phyloP scores from a whole-genome alignment of 75 land plant genomes.

The Pinus tabuliformis region DNA sequence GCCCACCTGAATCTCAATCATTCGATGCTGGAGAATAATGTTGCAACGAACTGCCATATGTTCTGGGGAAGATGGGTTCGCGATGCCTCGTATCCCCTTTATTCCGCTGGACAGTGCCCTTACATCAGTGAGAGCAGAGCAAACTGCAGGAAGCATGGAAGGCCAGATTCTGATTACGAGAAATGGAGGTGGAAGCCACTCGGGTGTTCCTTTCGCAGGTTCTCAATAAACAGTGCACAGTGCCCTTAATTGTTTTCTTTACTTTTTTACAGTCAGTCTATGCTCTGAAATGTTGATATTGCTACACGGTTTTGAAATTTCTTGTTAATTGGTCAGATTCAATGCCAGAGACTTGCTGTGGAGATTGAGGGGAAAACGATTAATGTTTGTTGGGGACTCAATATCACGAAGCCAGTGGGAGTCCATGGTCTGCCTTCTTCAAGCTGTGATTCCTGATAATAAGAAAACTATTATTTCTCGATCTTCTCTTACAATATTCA shows the following conservation, averaged over 20 bases:
- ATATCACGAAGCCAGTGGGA: slow-evolving; percentile 61
- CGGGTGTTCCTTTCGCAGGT: slow-evolving; percentile 20
- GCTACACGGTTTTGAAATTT: too few relatives aligned
- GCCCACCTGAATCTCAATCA: slow-evolving; percentile 4
- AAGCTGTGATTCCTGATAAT: slow-evolving; percentile 27
- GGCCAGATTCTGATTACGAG: slow-evolving; percentile 23
- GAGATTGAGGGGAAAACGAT: slow-evolving; percentile 39
- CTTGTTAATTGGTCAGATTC: slow-evolving; percentile 26
- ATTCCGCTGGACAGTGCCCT: slow-evolving; percentile 45
- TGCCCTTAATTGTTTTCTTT: too few relatives aligned
- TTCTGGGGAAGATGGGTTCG: slow-evolving; percentile 53
- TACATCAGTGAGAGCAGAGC: slow-evolving; percentile 37
- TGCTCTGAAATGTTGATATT: too few relatives aligned
- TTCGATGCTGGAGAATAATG: too few relatives aligned
- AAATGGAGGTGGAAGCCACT: slow-evolving; percentile 25
- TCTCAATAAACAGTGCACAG: too few relatives aligned
- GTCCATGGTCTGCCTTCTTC: slow-evolving; percentile 66
- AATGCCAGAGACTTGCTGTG: slow-evolving; percentile 44
- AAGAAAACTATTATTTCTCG: slow-evolving; percentile 12
- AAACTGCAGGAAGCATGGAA: slow-evolving; percentile 24
- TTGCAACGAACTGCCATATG: slow-evolving; percentile 27
- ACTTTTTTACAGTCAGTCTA: too few relatives aligned
- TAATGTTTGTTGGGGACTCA: slow-evolving; percentile 71
- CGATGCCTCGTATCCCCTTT: slow-evolving; percentile 49
- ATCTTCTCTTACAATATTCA: slow-evolving; percentile 12